These are phyloP conservation scores for Russula sp. DNA, from an alignment of 768 basidiomycete genomes.

Conservation along the genomic window DNA sequence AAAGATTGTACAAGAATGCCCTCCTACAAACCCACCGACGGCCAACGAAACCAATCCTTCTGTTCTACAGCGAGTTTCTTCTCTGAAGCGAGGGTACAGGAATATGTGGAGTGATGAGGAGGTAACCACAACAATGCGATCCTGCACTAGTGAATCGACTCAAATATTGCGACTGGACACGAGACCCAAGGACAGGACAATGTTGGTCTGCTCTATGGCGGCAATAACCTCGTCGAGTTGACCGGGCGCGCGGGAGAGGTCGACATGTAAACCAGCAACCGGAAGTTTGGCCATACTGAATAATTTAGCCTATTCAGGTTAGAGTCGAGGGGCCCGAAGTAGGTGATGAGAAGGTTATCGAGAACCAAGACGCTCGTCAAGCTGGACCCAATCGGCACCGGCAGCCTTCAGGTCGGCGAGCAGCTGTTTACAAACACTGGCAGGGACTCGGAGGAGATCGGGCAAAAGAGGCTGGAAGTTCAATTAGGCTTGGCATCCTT, in stretches of 20 bases:
- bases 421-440: conserved; percentile 87
- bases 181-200: conserved; percentile 87
- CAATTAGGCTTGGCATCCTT: conserved; percentile 78
- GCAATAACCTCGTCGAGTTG: conserved; percentile 82
- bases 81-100: conserved; percentile 95
- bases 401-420: conserved; percentile 87
- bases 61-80: conserved; percentile 84
- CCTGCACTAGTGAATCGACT: conserved; percentile 79
- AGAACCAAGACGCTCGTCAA: conserved; percentile 97
- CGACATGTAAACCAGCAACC: conserved; percentile 91
- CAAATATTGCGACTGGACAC: conserved; percentile 99
- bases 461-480: conserved; percentile 91
- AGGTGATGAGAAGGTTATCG: conserved; percentile 88
- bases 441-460: conserved; percentile 88
- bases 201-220: conserved; percentile 77
- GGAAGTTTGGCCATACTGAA: conserved; percentile 91
- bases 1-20: conserved; percentile 12
- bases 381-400: conserved; percentile 92
- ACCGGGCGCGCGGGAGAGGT: conserved; percentile 87
- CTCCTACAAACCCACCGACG: conserved; percentile 27
- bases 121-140: conserved; percentile 90
- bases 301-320: conserved; percentile 88
- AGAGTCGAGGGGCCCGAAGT: conserved; percentile 93
- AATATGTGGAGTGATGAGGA: conserved; percentile 97
- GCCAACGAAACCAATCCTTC: conserved; percentile 94